These are phyloP conservation scores for Neurospora pannonica DNA, from an alignment of 495 filamentous ascomycete genomes.

Conservation along the genomic window DNA sequence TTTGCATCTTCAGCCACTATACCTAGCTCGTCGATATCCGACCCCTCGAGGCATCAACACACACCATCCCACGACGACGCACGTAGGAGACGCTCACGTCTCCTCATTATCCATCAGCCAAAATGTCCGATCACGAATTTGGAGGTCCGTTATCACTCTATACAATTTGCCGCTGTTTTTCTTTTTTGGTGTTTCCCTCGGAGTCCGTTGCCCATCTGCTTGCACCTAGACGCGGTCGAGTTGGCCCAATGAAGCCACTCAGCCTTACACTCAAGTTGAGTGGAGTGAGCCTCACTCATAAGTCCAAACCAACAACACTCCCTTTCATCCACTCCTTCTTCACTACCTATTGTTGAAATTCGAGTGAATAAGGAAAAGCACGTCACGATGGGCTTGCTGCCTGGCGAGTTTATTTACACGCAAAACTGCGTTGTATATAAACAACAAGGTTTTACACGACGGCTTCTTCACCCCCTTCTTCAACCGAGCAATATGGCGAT, in stretches of 20 bases:
- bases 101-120: constrained; percentile 12
- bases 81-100: neutral
- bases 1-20: neutral
- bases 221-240: neutral
- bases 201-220: neutral
- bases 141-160: constrained; percentile 44
- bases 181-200: constrained; percentile 2
- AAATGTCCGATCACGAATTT: constrained; percentile 90
- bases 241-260: neutral
- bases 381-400: neutral
- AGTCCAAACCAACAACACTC: neutral
- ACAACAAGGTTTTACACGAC: neutral
- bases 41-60: neutral
- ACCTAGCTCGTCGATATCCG: neutral
- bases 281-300: neutral
- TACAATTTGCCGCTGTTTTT: constrained; percentile 13
- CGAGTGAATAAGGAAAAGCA: neutral
- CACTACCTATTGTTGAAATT: neutral
- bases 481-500: neutral
- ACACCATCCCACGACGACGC: neutral
- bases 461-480: neutral
- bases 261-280: neutral
- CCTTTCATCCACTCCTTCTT: neutral
- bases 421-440: neutral
- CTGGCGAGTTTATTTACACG: neutral